Percentiles rank a stretch among this genome's conserved stretches.
Conservation (phyloP, 2,329 filamentous ascomycete species). For the Trichoderma sp. region DNA sequence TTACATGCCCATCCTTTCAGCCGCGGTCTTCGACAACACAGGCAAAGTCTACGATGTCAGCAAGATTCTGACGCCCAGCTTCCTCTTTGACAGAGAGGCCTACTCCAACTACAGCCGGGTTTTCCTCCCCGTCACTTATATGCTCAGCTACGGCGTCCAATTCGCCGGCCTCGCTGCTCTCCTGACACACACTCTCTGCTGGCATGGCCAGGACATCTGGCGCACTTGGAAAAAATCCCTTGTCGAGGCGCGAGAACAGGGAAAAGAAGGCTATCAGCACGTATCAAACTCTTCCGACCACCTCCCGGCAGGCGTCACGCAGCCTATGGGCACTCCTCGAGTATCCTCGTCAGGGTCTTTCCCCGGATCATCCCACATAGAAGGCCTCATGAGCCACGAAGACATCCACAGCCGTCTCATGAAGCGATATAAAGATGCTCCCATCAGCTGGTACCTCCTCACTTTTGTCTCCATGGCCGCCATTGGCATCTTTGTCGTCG, state of each 20-base stretch:
- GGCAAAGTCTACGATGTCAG: slow-evolving; percentile 80
- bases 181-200: slow-evolving; percentile 79
- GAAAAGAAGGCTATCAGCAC: slow-evolving; percentile 57
- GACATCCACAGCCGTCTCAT: slow-evolving; percentile 86
- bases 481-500: slow-evolving; percentile 81
- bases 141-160: slow-evolving; percentile 82
- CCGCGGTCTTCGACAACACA: slow-evolving; percentile 83
- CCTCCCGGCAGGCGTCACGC: slow-evolving; percentile 26
- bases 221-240: slow-evolving; percentile 73
- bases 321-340: background rate
- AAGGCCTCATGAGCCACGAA: slow-evolving; percentile 68
- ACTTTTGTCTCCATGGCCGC: slow-evolving; percentile 77
- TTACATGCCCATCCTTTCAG: slow-evolving; percentile 85
- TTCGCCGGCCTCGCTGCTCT: slow-evolving; percentile 82
- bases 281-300: slow-evolving; percentile 39
- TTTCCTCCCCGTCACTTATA: slow-evolving; percentile 85
- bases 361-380: slow-evolving; percentile 44
- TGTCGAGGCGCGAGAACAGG: slow-evolving; percentile 60
- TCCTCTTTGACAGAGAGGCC: slow-evolving; percentile 74
- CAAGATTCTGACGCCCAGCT: slow-evolving; percentile 76
- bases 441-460: slow-evolving; percentile 77
- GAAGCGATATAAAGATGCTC: slow-evolving; percentile 80
- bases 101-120: slow-evolving; percentile 83
- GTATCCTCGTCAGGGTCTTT: slow-evolving; percentile 41
- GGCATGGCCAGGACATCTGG: slow-evolving; percentile 84